Conservation (phyloP, 2,329 filamentous ascomycete species). For the Westerdykella aurantiaca region DNA sequence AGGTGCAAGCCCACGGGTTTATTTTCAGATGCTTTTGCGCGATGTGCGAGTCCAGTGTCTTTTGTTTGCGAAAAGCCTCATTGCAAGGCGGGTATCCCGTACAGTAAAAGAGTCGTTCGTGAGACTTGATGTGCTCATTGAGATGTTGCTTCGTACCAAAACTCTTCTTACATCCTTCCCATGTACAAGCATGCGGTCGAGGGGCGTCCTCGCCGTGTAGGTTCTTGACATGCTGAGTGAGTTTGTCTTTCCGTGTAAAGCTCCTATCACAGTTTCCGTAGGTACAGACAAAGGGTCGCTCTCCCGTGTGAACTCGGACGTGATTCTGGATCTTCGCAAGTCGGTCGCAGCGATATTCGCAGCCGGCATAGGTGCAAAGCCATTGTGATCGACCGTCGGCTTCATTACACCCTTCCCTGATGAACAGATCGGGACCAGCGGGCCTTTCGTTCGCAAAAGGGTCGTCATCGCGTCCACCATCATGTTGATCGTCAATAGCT, state of each 20-base stretch:
- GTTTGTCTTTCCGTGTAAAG: constrained; percentile 80
- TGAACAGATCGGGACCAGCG: constrained; percentile 10
- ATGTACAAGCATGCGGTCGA: constrained; percentile 65
- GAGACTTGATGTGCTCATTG: constrained; percentile 69
- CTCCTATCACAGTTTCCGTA: constrained; percentile 70
- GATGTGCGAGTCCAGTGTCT: constrained; percentile 78
- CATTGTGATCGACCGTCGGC: constrained; percentile 44
- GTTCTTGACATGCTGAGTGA: constrained; percentile 78
- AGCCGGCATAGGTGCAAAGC: constrained; percentile 68
- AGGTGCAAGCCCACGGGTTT: constrained; percentile 65
- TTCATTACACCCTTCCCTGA: constrained; percentile 21
- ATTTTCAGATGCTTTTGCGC: constrained; percentile 67
- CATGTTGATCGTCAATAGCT: neutral
- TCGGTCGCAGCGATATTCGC: constrained; percentile 79
- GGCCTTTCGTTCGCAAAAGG: neutral
- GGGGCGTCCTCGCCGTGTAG: constrained; percentile 61
- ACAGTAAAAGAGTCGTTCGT: constrained; percentile 72
- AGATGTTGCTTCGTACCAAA: constrained; percentile 78
- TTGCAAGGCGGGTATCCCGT: constrained; percentile 64
- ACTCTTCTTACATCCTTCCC: constrained; percentile 66
- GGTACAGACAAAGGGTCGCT: constrained; percentile 70
- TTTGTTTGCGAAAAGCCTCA: constrained; percentile 78
- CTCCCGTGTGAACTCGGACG: constrained; percentile 76
- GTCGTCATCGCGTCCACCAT: neutral
- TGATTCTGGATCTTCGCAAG: constrained; percentile 54